These are phyloP conservation scores for Trypethelium eluteriae DNA, from an alignment of 495 filamentous ascomycete species.

Conservation along the genomic window DNA sequence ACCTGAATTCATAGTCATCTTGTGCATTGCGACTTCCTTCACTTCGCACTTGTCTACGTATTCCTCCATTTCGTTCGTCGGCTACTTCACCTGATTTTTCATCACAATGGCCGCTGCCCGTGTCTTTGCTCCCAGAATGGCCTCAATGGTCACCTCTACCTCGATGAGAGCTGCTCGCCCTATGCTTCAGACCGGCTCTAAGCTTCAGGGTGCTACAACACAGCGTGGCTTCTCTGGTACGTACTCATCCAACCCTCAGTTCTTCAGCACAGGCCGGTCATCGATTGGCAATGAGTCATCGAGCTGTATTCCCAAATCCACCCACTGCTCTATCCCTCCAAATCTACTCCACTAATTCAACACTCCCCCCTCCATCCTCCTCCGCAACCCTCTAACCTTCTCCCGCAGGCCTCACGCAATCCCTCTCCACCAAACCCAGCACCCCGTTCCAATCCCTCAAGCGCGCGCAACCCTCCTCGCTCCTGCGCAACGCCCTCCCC, in stretches of 20 bases:
- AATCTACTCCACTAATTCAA: not conserved
- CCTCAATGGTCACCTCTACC: slow-evolving; percentile 25
- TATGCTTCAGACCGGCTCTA: slow-evolving; percentile 21
- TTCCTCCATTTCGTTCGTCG: not conserved
- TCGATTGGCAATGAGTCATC: not conserved
- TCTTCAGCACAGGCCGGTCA: not conserved
- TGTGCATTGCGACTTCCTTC: not conserved
- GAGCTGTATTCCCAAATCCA: not conserved
- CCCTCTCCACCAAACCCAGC: not conserved
- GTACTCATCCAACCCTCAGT: not conserved
- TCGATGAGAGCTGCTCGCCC: slow-evolving; percentile 26
- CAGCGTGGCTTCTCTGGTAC: slow-evolving; percentile 5
- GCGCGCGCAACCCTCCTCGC: slow-evolving; percentile 19
- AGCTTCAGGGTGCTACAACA: not conserved
- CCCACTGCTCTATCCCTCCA: not conserved
- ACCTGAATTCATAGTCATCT: not conserved
- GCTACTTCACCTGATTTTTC: not conserved
- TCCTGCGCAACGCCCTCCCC: slow-evolving; percentile 20
- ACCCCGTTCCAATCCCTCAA: slow-evolving; percentile 27
- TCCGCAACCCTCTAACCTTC: not conserved
- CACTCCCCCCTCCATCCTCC: not conserved
- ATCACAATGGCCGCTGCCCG: slow-evolving; percentile 25
- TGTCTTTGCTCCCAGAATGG: slow-evolving; percentile 25
- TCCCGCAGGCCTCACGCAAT: not conserved
- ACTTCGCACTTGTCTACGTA: not conserved